Evolutionary conservation across 257 asterid genomes (phyloP).

Genomic region (Scutellaria minor): DNA sequence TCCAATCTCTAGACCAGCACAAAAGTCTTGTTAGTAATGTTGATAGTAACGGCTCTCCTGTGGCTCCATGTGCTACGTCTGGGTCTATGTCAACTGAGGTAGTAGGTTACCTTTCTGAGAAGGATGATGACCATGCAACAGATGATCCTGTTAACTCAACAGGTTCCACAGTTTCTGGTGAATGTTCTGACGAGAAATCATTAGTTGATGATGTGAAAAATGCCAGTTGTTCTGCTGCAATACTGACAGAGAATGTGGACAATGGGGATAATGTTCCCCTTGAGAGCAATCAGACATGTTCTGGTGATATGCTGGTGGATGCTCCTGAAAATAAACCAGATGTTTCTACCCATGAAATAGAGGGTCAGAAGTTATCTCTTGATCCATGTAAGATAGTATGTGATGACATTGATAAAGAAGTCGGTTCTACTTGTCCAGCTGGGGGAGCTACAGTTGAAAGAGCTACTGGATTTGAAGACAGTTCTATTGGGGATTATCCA

Average conservation of each 20-base stretch:
- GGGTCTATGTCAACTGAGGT: slow-evolving; percentile 33
- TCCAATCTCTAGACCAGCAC: slow-evolving; percentile 41
- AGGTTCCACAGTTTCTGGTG: slow-evolving; percentile 39
- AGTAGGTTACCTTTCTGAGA: slow-evolving; percentile 32
- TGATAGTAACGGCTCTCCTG: slow-evolving; percentile 39
- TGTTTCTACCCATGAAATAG: slow-evolving; percentile 43
- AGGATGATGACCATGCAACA: slow-evolving; percentile 38
- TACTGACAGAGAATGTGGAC: slow-evolving; percentile 37
- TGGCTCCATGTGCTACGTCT: slow-evolving; percentile 35
- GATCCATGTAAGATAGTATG: slow-evolving; percentile 39
- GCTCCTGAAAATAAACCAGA: slow-evolving; percentile 37
- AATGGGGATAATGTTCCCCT: slow-evolving; percentile 42
- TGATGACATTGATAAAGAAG: slow-evolving; percentile 41
- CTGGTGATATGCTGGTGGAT: slow-evolving; percentile 40
- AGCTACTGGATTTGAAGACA: slow-evolving; percentile 44
- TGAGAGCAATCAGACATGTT: slow-evolving; percentile 42
- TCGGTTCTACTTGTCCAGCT: slow-evolving; percentile 33
- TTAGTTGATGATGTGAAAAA: slow-evolving; percentile 43
- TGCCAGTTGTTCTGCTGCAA: slow-evolving; percentile 35
- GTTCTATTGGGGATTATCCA: slow-evolving; percentile 34
- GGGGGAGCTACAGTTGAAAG: slow-evolving; percentile 43
- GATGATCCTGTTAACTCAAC: slow-evolving; percentile 34
- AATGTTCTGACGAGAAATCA: slow-evolving; percentile 39
- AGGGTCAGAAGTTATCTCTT: slow-evolving; percentile 37
- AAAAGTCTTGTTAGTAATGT: slow-evolving; percentile 36